Evolutionary conservation across 78 protist species (phyloP), one percentile per base, ranked within the genome.

Genomic region (Monosiga brevicollis): DNA sequence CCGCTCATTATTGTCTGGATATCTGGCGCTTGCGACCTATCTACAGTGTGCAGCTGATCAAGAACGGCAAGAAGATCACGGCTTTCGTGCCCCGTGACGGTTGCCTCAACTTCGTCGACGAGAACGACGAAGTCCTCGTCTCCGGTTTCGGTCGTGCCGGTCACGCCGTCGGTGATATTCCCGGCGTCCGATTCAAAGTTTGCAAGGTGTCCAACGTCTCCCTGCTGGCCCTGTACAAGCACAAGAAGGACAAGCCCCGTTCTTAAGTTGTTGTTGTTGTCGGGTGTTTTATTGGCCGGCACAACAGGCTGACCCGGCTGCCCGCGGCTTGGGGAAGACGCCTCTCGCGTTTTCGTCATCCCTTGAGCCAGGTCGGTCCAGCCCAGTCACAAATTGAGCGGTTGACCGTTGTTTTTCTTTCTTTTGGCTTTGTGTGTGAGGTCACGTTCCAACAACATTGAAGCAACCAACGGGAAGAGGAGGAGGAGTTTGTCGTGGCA

Each of bases 41-140:
- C 62, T 20, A 49, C 62, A 49, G 99, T 84, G 99, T 97, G 72
- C 99, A 98, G 93, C 94, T 98, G 39, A 97, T 96, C 94, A 98
- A 98, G 97, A 98, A 98, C 98, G 98, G 97, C 88, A 98, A 98
- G 98, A 95, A 95, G 86, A 91, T 98, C 87, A 85, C 98, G 34
- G 99, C 99, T n/a, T 98, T 98, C 95, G 99, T 98, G 35, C 99
- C 99, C 82, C 20, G 84, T 36, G 99, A 98, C 80, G 99, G 99
- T 94, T 95, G 98, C 93, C 90, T 98, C 40, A 94, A 93, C 94
- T 98, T 93, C 92, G 87, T 98, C 83, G 98, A 96, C 75, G 99
- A 98, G 90, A 98, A 98, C 91, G 96, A 85, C 75, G 83, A 85
- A 76, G 99, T 98, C 34, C 95, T 98, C 79, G 95, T 98, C 24